Conservation (phyloP, 2,329 filamentous ascomycete genomes). For the Xylaria sp. region DNA sequence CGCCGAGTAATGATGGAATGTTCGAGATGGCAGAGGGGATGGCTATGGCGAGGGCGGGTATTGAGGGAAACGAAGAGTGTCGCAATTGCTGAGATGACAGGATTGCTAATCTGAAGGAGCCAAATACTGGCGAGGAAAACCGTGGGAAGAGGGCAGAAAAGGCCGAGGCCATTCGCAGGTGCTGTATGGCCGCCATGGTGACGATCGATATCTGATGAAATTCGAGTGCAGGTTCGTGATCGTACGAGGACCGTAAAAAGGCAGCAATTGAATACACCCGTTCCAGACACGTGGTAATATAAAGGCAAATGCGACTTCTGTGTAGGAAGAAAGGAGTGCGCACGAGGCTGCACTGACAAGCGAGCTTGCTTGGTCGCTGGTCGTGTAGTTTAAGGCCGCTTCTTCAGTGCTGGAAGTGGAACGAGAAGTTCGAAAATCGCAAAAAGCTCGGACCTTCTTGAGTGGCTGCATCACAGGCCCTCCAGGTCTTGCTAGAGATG, state of each 20-base stretch:
- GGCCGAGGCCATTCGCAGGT: slow-evolving; percentile 53
- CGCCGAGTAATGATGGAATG: slow-evolving; percentile 76
- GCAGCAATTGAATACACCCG: slow-evolving; percentile 30
- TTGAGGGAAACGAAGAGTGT: slow-evolving; percentile 55
- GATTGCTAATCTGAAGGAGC: slow-evolving; percentile 57
- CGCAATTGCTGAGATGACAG: slow-evolving; percentile 57
- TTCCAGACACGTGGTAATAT: background rate
- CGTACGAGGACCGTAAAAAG: slow-evolving; percentile 2
- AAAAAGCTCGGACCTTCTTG: slow-evolving; percentile 36
- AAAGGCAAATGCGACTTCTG: background rate
- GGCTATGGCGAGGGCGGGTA: slow-evolving; percentile 67
- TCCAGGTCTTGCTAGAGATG: slow-evolving; percentile 12
- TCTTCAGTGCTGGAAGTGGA: slow-evolving; percentile 8
- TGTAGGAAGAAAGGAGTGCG: background rate
- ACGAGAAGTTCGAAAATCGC: slow-evolving; percentile 36
- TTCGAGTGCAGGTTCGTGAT: slow-evolving; percentile 4
- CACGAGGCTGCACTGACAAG: background rate
- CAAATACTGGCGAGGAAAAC: slow-evolving; percentile 57
- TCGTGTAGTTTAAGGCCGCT: slow-evolving; percentile 11
- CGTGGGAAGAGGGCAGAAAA: slow-evolving; percentile 67
- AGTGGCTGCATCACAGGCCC: slow-evolving; percentile 12
- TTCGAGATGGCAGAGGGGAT: slow-evolving; percentile 70
- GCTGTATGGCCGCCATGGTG: slow-evolving; percentile 60
- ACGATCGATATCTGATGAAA: slow-evolving; percentile 13
- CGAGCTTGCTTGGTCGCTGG: slow-evolving; percentile 5